A percentile compares a stretch with the other conserved stretches of the same genome.
phyloP scores from a whole-genome alignment of 1,139 yeast species.

The Nakaseomyces kungkrabaensis region DNA sequence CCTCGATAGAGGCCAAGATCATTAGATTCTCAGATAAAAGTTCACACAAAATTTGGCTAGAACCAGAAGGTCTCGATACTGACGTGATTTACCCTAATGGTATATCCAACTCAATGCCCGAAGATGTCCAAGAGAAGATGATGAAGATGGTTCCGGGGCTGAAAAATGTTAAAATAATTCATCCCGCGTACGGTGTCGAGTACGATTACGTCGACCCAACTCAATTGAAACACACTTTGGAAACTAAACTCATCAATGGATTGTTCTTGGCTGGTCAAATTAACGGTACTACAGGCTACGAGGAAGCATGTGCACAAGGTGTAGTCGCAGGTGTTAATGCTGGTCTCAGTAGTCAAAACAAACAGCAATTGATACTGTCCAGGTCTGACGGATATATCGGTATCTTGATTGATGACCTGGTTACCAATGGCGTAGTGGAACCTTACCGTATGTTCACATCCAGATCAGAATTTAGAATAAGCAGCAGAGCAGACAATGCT shows the following conservation, averaged over 20 bases:
- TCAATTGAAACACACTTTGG: constrained; percentile 66
- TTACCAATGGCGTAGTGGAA: constrained; percentile 92
- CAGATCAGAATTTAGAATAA: constrained; percentile 83
- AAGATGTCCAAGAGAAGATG: constrained; percentile 71
- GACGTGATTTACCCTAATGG: constrained; percentile 92
- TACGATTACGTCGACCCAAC: constrained; percentile 94
- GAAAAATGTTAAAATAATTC: constrained; percentile 75
- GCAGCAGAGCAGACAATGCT: constrained; percentile 90
- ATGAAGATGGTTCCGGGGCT: constrained; percentile 78
- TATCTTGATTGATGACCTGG: constrained; percentile 84
- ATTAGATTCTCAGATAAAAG: constrained; percentile 69
- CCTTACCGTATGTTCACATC: constrained; percentile 98
- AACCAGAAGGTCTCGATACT: constrained; percentile 87
- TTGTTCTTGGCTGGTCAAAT: constrained; percentile 92
- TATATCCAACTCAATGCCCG: constrained; percentile 93
- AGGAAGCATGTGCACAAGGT: constrained; percentile 98
- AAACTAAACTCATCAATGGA: constrained; percentile 72
- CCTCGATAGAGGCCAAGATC: constrained; percentile 87
- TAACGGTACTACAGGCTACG: constrained; percentile 98
- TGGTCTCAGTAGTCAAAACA: constrained; percentile 33
- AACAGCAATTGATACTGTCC: constrained; percentile 42
- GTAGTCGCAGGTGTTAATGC: constrained; percentile 94
- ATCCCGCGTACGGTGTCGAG: constrained; percentile 97
- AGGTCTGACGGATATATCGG: constrained; percentile 88
- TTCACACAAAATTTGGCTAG: constrained; percentile 83